A percentile compares a stretch with the other conserved stretches of the same genome.
Evolutionary conservation across 768 basidiomycete species (phyloP).

Genomic region (Boletus rufocinnamomeus): DNA sequence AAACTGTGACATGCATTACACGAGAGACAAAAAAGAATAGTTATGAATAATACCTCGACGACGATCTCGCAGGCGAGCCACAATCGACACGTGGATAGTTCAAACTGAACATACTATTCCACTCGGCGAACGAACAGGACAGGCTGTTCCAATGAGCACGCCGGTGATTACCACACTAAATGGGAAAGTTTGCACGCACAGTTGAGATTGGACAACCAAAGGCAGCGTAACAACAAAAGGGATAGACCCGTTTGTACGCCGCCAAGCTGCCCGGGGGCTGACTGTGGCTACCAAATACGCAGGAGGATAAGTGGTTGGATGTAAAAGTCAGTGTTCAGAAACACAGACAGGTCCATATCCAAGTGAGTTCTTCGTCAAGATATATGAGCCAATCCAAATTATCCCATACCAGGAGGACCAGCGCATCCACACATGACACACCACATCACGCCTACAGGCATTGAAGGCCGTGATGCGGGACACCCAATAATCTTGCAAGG

Average conservation of each 20-base stretch:
- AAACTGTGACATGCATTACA: conserved; percentile 1
- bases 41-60: conserved; percentile 14
- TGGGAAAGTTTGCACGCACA: conserved; percentile 6
- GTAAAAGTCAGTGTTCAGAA: background rate
- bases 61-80: conserved; percentile 13
- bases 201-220: background rate
- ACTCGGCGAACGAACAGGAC: conserved; percentile 7
- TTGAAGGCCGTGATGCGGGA: too few species aligned
- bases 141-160: background rate
- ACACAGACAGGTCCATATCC: conserved; percentile 10
- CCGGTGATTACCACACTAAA: too few species aligned
- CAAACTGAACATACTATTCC: conserved; percentile 3
- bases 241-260: conserved; percentile 11
- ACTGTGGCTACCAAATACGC: background rate
- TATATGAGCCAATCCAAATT: conserved; percentile 16
- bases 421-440: background rate
- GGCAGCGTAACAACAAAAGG: conserved; percentile 11
- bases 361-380: conserved; percentile 9
- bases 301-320: background rate
- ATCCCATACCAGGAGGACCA: conserved; percentile 8
- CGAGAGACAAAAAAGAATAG: background rate
- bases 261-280: background rate
- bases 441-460: too few species aligned
- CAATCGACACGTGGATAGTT: conserved; percentile 2
- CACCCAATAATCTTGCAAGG: too few species aligned